Conservation (phyloP, 768 basidiomycete species). For the Phaeolepiota aurea region DNA sequence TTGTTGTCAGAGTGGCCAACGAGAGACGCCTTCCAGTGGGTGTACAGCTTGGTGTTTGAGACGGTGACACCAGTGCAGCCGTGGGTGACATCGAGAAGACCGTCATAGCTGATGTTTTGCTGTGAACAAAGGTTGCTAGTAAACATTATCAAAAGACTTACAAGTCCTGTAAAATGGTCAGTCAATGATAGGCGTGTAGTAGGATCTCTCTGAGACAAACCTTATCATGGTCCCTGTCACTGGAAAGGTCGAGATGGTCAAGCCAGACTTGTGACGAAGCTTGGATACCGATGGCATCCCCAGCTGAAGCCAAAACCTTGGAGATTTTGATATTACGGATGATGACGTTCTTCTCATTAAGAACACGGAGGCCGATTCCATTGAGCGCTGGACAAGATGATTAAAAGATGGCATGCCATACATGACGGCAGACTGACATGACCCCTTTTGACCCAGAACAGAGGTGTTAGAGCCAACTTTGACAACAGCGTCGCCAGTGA, state of each 20-base stretch:
- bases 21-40: constrained; percentile 33
- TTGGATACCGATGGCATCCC: constrained; percentile 38
- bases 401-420: not conserved
- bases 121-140: not conserved
- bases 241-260: constrained; percentile 34
- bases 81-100: constrained; percentile 34
- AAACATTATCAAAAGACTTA: constrained; percentile 8
- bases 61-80: constrained; percentile 32
- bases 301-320: constrained; percentile 35
- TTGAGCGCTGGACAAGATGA: constrained; percentile 21
- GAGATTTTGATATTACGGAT: constrained; percentile 41
- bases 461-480: constrained; percentile 36
- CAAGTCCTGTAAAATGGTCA: constrained; percentile 15
- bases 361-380: constrained; percentile 37
- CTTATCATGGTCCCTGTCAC: constrained; percentile 36
- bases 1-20: constrained; percentile 36
- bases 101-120: constrained; percentile 30
- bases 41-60: constrained; percentile 27
- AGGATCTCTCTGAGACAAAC: constrained; percentile 9
- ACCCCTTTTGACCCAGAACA: constrained; percentile 29
- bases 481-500: constrained; percentile 34
- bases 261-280: constrained; percentile 30
- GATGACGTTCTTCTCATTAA: constrained; percentile 35
- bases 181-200: not conserved
- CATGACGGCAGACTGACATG: constrained; percentile 18